Evolutionary conservation across 164 flowering plant species (phyloP), one percentile per base, ranked within the genome.

Genomic region (Vitis rotundifolia): DNA sequence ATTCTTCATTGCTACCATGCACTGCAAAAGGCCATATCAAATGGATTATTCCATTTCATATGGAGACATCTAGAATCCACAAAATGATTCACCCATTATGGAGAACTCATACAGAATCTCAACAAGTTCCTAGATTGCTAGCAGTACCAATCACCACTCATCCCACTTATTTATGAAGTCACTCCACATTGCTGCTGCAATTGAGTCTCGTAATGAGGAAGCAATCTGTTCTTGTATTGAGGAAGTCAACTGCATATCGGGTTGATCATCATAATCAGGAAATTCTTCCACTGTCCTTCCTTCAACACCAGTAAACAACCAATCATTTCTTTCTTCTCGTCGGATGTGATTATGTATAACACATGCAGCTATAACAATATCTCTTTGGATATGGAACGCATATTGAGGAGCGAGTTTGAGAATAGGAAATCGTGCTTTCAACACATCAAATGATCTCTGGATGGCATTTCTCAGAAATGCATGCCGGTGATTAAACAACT

Each of bases 361-460:
- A 69, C 97, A 88, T 2, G 90, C 84, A 49, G 92, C 97, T n/a
- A 90, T 86, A 57, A 89, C 89, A 69, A 92, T 77, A 70, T 92
- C 94, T 75, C 94, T 81, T 74, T 90, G 97, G 8, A 85, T 84
- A 49, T 82, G 88, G 69, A 90, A 86, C 54, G 85, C 86, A 76
- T 92, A 92, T 15, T 84, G 89, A 59, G 95, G 86, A 13, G 89
- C 86, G 63, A 83, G 81, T 73, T 87, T 88, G 63, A 90, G 89
- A 51, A 92, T 88, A 2, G 93, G 95, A 68, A 92, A 90, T 29
- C 93, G 77, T 31, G 79, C 73, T 73, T 82, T 90, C 78, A 90
- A 66, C 68, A 88, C 79, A 68, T 72, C 63, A 62, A 83, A 84
- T 44, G 82, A 81, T 61, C 72, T 84, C 58, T 74, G 77, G 44